Conservation (phyloP, 768 basidiomycete genomes). For the Tremella yokohamensis region DNA sequence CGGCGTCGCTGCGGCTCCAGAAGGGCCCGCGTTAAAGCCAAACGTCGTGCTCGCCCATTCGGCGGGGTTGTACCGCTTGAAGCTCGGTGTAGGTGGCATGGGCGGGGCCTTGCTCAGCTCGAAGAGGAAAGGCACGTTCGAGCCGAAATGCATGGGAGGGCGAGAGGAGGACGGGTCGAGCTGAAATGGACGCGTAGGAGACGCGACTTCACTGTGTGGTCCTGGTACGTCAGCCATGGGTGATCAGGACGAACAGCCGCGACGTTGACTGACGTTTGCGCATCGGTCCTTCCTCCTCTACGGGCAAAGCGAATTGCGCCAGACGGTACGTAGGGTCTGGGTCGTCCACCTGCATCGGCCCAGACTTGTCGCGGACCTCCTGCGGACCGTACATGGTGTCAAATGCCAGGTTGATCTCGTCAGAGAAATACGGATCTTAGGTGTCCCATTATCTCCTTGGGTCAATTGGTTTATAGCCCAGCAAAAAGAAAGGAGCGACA, state of each 20-base stretch:
- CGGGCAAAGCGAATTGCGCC: slow-evolving; percentile 16
- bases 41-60: slow-evolving; percentile 18
- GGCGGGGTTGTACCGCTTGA: slow-evolving; percentile 18
- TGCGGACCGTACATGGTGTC: background rate
- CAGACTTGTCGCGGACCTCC: slow-evolving; percentile 25
- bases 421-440: background rate
- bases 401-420: too few relatives aligned
- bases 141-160: slow-evolving; percentile 10
- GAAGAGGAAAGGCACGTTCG: slow-evolving; percentile 23
- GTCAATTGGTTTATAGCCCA: too few relatives aligned
- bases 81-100: slow-evolving; percentile 4
- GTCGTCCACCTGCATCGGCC: slow-evolving; percentile 42
- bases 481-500: too few relatives aligned
- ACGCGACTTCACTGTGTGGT: slow-evolving; percentile 33
- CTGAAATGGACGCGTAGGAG: slow-evolving; percentile 20
- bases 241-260: background rate
- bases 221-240: slow-evolving; percentile 22
- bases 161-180: slow-evolving; percentile 16
- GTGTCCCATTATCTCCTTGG: too few relatives aligned
- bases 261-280: slow-evolving; percentile 33
- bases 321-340: slow-evolving; percentile 22
- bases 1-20: slow-evolving; percentile 10
- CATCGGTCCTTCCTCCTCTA: slow-evolving; percentile 32
- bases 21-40: slow-evolving; percentile 10
- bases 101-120: slow-evolving; percentile 9